Conservation (phyloP, 2,329 filamentous ascomycete genomes). For the Neoscytalidium dimidiatum region DNA sequence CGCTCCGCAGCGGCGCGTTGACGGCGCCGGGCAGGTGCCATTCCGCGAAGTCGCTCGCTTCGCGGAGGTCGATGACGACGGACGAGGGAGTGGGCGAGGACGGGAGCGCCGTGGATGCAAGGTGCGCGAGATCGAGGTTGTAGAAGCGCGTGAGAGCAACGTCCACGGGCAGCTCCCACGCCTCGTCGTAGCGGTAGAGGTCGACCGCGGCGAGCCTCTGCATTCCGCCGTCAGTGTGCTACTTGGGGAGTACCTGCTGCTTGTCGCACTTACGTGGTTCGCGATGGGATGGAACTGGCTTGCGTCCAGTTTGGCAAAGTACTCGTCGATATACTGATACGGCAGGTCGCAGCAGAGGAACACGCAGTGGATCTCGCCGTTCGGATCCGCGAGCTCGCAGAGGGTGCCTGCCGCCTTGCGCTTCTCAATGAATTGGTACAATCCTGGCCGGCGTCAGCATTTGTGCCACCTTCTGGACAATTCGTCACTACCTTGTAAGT, state of each 20-base stretch:
- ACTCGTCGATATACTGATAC: conserved; percentile 63
- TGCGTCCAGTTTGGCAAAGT: conserved; percentile 58
- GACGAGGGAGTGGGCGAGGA: background rate
- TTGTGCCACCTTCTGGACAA: conserved; percentile 18
- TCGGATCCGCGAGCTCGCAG: conserved; percentile 45
- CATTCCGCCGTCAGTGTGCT: conserved; percentile 26
- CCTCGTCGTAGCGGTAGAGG: conserved; percentile 19
- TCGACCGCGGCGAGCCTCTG: conserved; percentile 20
- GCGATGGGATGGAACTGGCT: conserved; percentile 53
- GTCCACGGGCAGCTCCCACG: conserved; percentile 18
- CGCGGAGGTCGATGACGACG: conserved; percentile 26
- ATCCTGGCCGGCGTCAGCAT: conserved; percentile 28
- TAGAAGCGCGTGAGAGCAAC: conserved; percentile 24
- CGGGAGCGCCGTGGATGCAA: background rate
- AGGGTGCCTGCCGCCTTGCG: conserved; percentile 50
- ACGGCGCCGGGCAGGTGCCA: conserved; percentile 42
- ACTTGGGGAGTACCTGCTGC: too few relatives aligned
- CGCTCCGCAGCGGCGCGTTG: conserved; percentile 38
- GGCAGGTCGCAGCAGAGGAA: conserved; percentile 66
- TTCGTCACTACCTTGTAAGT: conserved; percentile 39
- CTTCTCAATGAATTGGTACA: conserved; percentile 54
- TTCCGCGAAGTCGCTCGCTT: conserved; percentile 40
- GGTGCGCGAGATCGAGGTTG: background rate
- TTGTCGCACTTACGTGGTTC: conserved; percentile 41
- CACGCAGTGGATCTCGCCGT: conserved; percentile 54